A percentile compares a stretch with the other conserved stretches of the same genome.
These are phyloP conservation scores for Coleophoma crateriformis DNA, from an alignment of 2,329 filamentous ascomycete species.

Conservation along the genomic window DNA sequence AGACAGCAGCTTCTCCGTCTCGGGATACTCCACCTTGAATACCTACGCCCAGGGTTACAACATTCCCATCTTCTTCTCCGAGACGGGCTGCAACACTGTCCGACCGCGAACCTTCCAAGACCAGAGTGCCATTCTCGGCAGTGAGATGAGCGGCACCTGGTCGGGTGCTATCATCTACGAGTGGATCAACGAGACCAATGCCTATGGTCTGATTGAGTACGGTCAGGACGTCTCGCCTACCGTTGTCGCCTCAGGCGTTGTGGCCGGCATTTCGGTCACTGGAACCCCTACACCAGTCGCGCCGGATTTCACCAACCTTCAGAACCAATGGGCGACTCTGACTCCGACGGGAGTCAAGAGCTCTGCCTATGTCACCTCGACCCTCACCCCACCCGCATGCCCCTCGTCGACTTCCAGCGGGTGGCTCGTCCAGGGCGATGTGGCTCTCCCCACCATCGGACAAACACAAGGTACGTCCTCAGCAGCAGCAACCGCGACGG, in stretches of 20 bases:
- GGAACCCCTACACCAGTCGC: conserved; percentile 67
- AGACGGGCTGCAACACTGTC: conserved; percentile 74
- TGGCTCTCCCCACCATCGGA: conserved; percentile 63
- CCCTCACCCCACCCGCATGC: conserved; percentile 59
- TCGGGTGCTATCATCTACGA: conserved; percentile 83
- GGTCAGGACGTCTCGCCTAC: conserved; percentile 47
- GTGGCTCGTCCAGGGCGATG: conserved; percentile 69
- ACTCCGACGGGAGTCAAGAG: conserved; percentile 54
- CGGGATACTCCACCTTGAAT: conserved; percentile 68
- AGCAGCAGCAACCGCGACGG: conserved; percentile 25
- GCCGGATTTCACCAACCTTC: conserved; percentile 75
- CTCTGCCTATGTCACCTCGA: conserved; percentile 54
- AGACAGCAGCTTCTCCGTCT: conserved; percentile 42
- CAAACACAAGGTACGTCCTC: conserved; percentile 21
- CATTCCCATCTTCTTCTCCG: conserved; percentile 85
- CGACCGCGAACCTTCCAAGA: conserved; percentile 61
- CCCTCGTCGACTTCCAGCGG: conserved; percentile 60
- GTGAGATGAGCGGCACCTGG: conserved; percentile 63
- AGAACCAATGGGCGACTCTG: conserved; percentile 63
- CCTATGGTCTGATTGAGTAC: conserved; percentile 78
- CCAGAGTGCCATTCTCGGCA: conserved; percentile 70
- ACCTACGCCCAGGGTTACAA: conserved; percentile 63
- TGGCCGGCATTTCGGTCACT: conserved; percentile 61
- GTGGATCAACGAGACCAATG: conserved; percentile 80
- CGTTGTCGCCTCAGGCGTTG: conserved; percentile 44